Conservation (phyloP, 257 asterid species). For the Plantago major region DNA sequence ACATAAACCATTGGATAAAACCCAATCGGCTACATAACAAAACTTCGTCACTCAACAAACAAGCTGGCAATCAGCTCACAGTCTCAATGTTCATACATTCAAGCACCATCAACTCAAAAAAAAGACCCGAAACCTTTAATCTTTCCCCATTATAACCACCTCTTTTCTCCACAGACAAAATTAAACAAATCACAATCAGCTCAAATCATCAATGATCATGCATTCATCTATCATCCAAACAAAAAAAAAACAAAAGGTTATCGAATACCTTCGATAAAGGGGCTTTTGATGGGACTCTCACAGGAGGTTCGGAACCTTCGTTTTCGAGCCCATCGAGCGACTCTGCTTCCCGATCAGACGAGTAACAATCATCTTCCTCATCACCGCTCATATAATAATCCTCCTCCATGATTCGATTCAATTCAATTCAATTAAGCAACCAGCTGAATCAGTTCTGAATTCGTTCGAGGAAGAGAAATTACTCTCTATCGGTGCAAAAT, state of each 20-base stretch:
- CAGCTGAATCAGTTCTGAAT: background rate
- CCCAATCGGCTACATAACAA: background rate
- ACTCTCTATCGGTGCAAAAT: no score
- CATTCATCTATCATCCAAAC: background rate
- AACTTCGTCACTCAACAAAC: no score
- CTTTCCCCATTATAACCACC: background rate
- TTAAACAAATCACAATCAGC: background rate
- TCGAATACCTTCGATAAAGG: constrained; percentile 58
- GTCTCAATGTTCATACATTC: no score
- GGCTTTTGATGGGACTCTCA: constrained; percentile 37
- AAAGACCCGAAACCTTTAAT: background rate
- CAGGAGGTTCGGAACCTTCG: constrained; percentile 39
- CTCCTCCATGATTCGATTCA: constrained; percentile 37
- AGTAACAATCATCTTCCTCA: constrained; percentile 46
- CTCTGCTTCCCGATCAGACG: constrained; percentile 52
- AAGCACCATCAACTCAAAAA: no score
- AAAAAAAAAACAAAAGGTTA: constrained; percentile 1
- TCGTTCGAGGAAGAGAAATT: background rate
- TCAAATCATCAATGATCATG: background rate
- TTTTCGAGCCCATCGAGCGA: constrained; percentile 59
- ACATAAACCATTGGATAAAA: no score
- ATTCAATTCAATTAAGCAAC: background rate
- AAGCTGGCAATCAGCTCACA: no score
- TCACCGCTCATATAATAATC: constrained; percentile 44
- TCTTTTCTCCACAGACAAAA: background rate